Percentiles rank a stretch among this genome's conserved stretches.
These are phyloP conservation scores for Pseudopyricularia cyperi DNA, from an alignment of 2,329 filamentous ascomycete species.

Conservation along the genomic window DNA sequence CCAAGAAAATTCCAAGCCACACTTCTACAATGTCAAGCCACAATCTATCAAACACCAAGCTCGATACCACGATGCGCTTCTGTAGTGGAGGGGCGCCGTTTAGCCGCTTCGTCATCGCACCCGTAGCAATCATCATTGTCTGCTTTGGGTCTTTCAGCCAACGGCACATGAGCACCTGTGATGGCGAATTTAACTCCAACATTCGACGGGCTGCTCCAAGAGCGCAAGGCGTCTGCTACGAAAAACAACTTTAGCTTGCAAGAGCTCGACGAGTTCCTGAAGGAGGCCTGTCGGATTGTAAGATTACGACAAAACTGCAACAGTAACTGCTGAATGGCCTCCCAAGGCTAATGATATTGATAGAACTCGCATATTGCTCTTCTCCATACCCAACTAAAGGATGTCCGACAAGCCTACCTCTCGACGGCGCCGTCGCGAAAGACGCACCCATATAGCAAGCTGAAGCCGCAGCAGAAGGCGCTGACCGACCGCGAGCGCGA, in stretches of 20 bases:
- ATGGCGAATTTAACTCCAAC: slow-evolving; percentile 53
- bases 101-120: too few relatives aligned
- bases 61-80: too few relatives aligned
- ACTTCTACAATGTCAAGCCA: too few relatives aligned
- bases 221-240: slow-evolving; percentile 39
- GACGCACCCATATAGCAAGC: slow-evolving; percentile 27
- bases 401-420: slow-evolving; percentile 82
- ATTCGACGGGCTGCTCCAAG: slow-evolving; percentile 56
- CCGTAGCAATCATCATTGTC: background rate
- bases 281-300: slow-evolving; percentile 90
- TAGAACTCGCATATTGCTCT: slow-evolving; percentile 77
- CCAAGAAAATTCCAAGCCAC: too few relatives aligned
- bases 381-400: slow-evolving; percentile 66
- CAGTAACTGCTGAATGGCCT: background rate
- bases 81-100: too few relatives aligned
- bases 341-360: background rate
- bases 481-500: slow-evolving; percentile 76
- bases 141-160: background rate
- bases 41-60: too few relatives aligned
- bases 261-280: slow-evolving; percentile 72
- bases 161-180: background rate
- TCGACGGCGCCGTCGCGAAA: slow-evolving; percentile 59
- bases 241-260: slow-evolving; percentile 27
- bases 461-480: slow-evolving; percentile 21
- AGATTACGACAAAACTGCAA: too few relatives aligned